phyloP scores from a whole-genome alignment of 2,329 filamentous ascomycete genomes.

The Aspergillus candidus region DNA sequence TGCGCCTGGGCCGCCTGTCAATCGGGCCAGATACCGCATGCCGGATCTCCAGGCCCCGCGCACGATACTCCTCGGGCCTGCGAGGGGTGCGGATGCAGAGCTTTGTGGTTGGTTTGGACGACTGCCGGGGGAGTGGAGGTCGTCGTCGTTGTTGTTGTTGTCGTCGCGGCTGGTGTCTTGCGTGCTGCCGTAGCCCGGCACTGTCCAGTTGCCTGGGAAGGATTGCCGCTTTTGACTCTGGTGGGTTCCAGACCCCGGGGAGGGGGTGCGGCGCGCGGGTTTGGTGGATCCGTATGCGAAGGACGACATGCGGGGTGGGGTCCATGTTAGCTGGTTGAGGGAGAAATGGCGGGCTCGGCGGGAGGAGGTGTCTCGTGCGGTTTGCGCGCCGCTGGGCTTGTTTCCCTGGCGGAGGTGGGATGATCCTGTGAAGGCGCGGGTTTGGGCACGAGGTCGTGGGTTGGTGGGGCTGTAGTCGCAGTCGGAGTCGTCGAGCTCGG shows the following conservation, averaged over 20 bases:
- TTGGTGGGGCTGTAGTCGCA: constrained; percentile 18
- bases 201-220: constrained; percentile 29
- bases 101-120: neutral
- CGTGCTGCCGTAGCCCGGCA: constrained; percentile 23
- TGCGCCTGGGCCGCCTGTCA: constrained; percentile 11
- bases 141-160: neutral
- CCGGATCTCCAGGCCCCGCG: constrained; percentile 21
- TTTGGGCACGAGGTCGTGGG: constrained; percentile 8
- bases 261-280: constrained; percentile 21
- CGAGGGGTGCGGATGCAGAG: constrained; percentile 14
- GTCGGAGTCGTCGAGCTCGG: constrained; percentile 72
- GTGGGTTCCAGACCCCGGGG: constrained; percentile 17
- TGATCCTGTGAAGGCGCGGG: constrained; percentile 10
- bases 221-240: constrained; percentile 16
- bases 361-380: constrained; percentile 9
- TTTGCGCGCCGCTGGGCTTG: constrained; percentile 15
- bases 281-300: constrained; percentile 9
- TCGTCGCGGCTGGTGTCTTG: constrained; percentile 14
- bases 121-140: constrained; percentile 1
- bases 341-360: constrained; percentile 16
- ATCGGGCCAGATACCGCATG: constrained; percentile 19
- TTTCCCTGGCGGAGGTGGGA: constrained; percentile 18
- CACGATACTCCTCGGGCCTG: constrained; percentile 23
- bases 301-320: constrained; percentile 15
- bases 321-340: constrained; percentile 15